Conservation (phyloP, 192 early-diverging fungal genomes). For the Podochytrium sp. region DNA sequence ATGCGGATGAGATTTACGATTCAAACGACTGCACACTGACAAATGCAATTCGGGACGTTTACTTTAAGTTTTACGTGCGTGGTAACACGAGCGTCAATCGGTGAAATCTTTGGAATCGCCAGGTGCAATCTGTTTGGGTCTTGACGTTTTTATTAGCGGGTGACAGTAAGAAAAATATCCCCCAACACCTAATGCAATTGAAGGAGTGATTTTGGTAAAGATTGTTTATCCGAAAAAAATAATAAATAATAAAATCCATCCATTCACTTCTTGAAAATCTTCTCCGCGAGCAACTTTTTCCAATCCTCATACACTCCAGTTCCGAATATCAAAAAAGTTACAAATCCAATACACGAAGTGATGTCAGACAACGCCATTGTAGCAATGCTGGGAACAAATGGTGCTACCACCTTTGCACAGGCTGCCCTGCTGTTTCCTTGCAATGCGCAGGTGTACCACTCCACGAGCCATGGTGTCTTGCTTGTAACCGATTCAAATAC, state of each 20-base stretch:
- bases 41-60: too few relatives aligned
- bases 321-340: background rate
- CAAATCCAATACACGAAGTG: background rate
- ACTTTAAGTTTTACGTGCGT: too few relatives aligned
- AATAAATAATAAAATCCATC: background rate
- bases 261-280: background rate
- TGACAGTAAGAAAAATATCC: background rate
- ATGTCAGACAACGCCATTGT: background rate
- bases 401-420: background rate
- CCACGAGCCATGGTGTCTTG: conserved; percentile 1
- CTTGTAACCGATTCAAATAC: background rate
- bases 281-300: background rate
- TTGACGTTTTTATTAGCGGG: background rate
- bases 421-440: background rate
- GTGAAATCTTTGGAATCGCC: background rate
- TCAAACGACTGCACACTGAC: too few relatives aligned
- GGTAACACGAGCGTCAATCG: background rate
- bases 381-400: background rate
- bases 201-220: too few relatives aligned
- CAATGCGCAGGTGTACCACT: conserved; percentile 11
- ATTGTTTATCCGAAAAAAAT: background rate
- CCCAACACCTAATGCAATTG: background rate
- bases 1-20: too few relatives aligned
- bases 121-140: background rate
- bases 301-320: background rate